phyloP scores from a whole-genome alignment of 2,329 filamentous ascomycete genomes.

The Penicillium sp. region DNA sequence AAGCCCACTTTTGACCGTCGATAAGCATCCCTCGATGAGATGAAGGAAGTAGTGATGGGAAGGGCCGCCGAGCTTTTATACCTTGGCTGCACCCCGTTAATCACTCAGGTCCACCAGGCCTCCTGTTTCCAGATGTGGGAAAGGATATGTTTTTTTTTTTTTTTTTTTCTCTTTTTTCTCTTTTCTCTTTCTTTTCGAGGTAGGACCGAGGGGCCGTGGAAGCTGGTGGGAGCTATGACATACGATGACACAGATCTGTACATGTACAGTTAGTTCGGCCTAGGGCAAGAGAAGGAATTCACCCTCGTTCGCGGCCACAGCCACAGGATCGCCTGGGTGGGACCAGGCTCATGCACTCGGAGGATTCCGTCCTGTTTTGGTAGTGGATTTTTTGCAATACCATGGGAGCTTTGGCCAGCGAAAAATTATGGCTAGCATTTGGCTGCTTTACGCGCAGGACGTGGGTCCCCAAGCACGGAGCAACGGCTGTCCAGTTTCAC shows the following conservation, averaged over 20 bases:
- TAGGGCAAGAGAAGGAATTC: conserved; percentile 10
- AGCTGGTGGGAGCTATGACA: conserved; percentile 21
- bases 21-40: conserved; percentile 66
- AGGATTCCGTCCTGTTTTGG: conserved; percentile 13
- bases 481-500: conserved; percentile 3
- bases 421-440: conserved; percentile 5
- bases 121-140: not conserved
- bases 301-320: conserved; percentile 20
- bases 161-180: not conserved
- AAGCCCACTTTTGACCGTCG: conserved; percentile 95
- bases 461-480: conserved; percentile 11
- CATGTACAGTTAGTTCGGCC: not conserved
- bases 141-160: not conserved
- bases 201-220: conserved; percentile 20
- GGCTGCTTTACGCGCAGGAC: not conserved
- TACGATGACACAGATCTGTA: conserved; percentile 16
- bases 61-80: conserved; percentile 23
- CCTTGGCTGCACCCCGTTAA: not conserved
- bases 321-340: conserved; percentile 26
- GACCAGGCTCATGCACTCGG: conserved; percentile 20
- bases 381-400: not conserved
- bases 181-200: conserved; percentile 3
- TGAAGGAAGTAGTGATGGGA: conserved; percentile 13
- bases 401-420: conserved; percentile 21
- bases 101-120: conserved; percentile 1